Percentiles rank a stretch among this genome's conserved stretches.
Conservation (phyloP, 2,329 filamentous ascomycete genomes). For the Zopfia rhizophila region DNA sequence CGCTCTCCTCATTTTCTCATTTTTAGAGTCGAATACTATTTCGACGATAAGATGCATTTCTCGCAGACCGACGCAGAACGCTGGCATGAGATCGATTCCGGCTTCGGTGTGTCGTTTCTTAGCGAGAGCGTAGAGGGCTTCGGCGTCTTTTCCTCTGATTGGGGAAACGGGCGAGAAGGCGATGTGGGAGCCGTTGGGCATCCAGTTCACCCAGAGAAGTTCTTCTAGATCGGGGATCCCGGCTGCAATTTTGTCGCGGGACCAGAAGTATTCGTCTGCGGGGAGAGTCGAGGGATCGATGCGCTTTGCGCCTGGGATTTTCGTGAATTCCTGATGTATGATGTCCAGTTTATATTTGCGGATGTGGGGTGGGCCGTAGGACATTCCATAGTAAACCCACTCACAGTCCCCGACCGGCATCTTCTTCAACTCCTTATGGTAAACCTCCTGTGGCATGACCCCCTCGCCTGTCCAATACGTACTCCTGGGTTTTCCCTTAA, state of each 20-base stretch:
- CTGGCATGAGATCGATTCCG: slow-evolving; percentile 35
- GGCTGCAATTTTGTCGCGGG: slow-evolving; percentile 27
- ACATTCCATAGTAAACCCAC: slow-evolving; percentile 35
- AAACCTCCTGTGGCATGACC: slow-evolving; percentile 22
- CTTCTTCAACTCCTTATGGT: slow-evolving; percentile 23
- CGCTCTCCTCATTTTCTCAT: slow-evolving; percentile 30
- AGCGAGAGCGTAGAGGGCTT: slow-evolving; percentile 47
- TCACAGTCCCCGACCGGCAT: slow-evolving; percentile 27
- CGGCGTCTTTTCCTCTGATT: slow-evolving; percentile 56
- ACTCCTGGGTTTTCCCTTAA: slow-evolving; percentile 27
- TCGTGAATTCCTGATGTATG: slow-evolving; percentile 27
- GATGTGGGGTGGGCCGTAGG: slow-evolving; percentile 29
- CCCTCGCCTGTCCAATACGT: slow-evolving; percentile 25
- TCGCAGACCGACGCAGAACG: slow-evolving; percentile 42
- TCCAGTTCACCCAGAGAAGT: slow-evolving; percentile 51
- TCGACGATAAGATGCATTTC: slow-evolving; percentile 57
- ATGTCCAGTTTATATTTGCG: slow-evolving; percentile 28
- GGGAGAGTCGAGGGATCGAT: slow-evolving; percentile 28
- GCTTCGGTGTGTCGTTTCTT: slow-evolving; percentile 30
- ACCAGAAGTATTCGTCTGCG: slow-evolving; percentile 33
- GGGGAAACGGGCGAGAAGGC: slow-evolving; percentile 59
- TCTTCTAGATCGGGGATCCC: slow-evolving; percentile 48
- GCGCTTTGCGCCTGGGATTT: slow-evolving; percentile 24
- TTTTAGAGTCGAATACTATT: slow-evolving; percentile 44
- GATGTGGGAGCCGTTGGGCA: slow-evolving; percentile 57